These are phyloP conservation scores for Cyclanthera cordifolia DNA, from an alignment of 306 rosid genomes.

Conservation along the genomic window DNA sequence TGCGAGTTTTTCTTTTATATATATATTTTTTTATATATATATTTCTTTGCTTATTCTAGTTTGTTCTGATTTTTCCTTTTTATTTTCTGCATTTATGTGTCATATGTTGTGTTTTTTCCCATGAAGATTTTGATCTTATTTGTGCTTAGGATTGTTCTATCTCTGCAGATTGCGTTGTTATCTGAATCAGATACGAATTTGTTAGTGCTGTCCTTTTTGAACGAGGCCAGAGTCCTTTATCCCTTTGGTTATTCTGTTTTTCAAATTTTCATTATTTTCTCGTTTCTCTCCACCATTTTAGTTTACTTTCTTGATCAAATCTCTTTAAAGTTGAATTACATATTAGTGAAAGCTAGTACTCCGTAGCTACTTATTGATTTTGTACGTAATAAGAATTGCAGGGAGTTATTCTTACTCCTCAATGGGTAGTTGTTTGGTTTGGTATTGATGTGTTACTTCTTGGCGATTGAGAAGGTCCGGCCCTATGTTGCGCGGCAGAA, in stretches of 20 bases:
- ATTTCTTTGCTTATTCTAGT: too few relatives aligned
- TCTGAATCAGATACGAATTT: background rate
- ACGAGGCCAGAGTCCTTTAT: background rate
- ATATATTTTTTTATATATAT: background rate
- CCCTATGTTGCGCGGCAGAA: background rate
- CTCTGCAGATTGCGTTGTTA: background rate
- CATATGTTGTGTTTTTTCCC: background rate
- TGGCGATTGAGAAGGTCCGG: background rate
- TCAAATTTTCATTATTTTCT: background rate
- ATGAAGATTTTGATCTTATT: slow-evolving; percentile 4
- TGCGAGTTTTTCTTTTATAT: background rate
- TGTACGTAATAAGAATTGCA: background rate
- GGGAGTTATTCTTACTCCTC: background rate
- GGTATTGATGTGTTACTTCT: background rate
- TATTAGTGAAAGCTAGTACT: background rate
- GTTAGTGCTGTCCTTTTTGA: background rate
- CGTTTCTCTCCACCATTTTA: background rate
- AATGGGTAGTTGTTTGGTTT: slow-evolving; percentile 5
- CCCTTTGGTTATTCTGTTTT: background rate
- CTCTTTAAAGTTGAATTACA: background rate
- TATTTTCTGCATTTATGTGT: background rate
- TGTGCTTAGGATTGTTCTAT: background rate
- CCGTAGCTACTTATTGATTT: background rate
- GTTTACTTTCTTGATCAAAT: background rate
- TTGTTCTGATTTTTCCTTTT: background rate